Conservation (phyloP, 139 green algal genomes). For the Eudorina sp. region DNA sequence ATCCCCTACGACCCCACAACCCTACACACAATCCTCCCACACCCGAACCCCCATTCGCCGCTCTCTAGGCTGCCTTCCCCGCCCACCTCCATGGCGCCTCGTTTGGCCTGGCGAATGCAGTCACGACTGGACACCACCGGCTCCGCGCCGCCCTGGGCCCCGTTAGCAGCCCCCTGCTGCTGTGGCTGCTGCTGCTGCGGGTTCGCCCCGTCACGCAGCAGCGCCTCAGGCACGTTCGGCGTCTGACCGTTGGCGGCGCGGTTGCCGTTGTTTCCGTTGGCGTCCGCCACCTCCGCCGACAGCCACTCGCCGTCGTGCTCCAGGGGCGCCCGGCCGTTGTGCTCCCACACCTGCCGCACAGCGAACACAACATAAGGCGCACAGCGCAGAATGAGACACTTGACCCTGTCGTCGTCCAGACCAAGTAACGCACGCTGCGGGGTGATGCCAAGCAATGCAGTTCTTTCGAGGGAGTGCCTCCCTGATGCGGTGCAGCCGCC, state of each 20-base stretch:
- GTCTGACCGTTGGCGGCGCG: neutral
- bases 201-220: neutral
- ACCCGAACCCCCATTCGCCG: too few species aligned
- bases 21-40: too few species aligned
- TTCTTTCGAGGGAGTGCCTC: too few species aligned
- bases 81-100: conserved; percentile 25
- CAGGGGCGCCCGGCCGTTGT: conserved; percentile 12
- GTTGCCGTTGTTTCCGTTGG: neutral
- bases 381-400: too few species aligned
- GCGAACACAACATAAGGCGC: too few species aligned
- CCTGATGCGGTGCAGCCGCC: too few species aligned
- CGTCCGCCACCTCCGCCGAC: neutral
- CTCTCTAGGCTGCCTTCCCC: neutral
- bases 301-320: conserved; percentile 40
- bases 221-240: neutral
- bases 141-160: neutral
- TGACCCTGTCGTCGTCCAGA: too few species aligned
- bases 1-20: too few species aligned
- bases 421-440: too few species aligned
- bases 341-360: conserved; percentile 43
- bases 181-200: neutral
- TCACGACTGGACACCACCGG: conserved; percentile 15
- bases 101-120: conserved; percentile 37
- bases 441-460: too few species aligned
- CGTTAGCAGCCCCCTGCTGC: too few species aligned